phyloP scores from a whole-genome alignment of 1,139 yeast species.

The Saccharomyces uvarum region DNA sequence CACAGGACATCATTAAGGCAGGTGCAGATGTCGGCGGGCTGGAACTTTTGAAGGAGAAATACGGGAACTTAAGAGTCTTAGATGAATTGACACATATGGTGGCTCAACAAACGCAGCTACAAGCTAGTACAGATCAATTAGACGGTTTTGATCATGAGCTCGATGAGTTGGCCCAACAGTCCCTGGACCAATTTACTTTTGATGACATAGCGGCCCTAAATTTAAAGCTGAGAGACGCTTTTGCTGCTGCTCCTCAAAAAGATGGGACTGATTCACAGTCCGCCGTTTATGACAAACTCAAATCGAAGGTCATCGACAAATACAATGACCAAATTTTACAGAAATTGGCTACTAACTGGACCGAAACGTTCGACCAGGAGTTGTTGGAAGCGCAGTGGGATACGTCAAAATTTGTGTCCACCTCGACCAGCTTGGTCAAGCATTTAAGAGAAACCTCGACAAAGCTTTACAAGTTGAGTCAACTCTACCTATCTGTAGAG shows the following conservation, averaged over 20 bases:
- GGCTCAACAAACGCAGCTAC: slow-evolving; percentile 10
- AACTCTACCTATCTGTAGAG: slow-evolving; percentile 29
- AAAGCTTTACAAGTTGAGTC: slow-evolving; percentile 37
- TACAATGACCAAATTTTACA: slow-evolving; percentile 4
- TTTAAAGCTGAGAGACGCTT: slow-evolving; percentile 2
- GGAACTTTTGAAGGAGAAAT: slow-evolving; percentile 20
- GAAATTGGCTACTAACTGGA: slow-evolving; percentile 6
- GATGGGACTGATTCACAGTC: background rate
- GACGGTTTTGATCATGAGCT: slow-evolving; percentile 18
- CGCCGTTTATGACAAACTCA: background rate
- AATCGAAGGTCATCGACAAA: background rate
- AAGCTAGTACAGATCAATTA: slow-evolving; percentile 17
- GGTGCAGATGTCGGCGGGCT: slow-evolving; percentile 15
- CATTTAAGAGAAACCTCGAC: slow-evolving; percentile 17
- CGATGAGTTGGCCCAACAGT: slow-evolving; percentile 12
- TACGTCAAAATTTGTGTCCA: slow-evolving; percentile 14
- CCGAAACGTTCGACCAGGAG: slow-evolving; percentile 5
- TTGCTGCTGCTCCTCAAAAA: background rate
- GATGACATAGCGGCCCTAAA: slow-evolving; percentile 7
- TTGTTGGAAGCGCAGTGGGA: slow-evolving; percentile 28
- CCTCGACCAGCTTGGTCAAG: slow-evolving; percentile 14
- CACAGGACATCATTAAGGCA: slow-evolving; percentile 11
- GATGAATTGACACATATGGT: slow-evolving; percentile 15
- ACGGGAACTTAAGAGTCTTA: slow-evolving; percentile 31
- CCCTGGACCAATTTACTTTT: background rate